A percentile compares a stretch with the other conserved stretches of the same genome.
These are phyloP conservation scores for Backusella morwellensis DNA, from an alignment of 192 early-diverging fungal genomes.

Conservation along the genomic window DNA sequence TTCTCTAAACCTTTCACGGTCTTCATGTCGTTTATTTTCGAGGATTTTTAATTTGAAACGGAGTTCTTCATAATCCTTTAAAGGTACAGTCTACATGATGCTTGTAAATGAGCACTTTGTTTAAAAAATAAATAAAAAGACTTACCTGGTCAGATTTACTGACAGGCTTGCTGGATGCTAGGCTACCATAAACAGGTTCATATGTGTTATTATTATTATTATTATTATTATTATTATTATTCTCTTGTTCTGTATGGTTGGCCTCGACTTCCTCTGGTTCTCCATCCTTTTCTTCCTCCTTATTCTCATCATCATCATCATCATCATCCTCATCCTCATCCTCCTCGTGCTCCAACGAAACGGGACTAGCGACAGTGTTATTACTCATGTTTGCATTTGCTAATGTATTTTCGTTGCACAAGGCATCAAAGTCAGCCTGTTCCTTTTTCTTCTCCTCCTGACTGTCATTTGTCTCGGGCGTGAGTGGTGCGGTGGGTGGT, in stretches of 20 bases:
- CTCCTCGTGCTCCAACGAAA: conserved; percentile 20
- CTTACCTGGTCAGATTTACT: conserved; percentile 17
- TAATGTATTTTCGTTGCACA: conserved; percentile 30
- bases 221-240: too few relatives aligned
- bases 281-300: conserved; percentile 9
- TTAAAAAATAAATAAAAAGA: neutral
- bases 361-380: neutral
- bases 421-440: conserved; percentile 31
- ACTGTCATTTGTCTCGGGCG: conserved; percentile 27
- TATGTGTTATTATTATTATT: neutral
- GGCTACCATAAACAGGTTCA: conserved; percentile 5
- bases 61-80: conserved; percentile 78
- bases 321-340: conserved; percentile 25
- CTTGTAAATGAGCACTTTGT: neutral
- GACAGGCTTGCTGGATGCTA: neutral
- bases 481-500: neutral
- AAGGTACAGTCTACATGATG: conserved; percentile 39
- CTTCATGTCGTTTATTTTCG: conserved; percentile 81
- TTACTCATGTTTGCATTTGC: conserved; percentile 4
- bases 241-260: neutral
- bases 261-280: too few relatives aligned
- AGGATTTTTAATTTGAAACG: conserved; percentile 71
- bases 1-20: conserved; percentile 69
- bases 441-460: conserved; percentile 21
- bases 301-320: conserved; percentile 14